Evolutionary conservation across 306 rosid species (phyloP), one percentile per base, ranked within the genome.

Genomic region (Glycine soja): DNA sequence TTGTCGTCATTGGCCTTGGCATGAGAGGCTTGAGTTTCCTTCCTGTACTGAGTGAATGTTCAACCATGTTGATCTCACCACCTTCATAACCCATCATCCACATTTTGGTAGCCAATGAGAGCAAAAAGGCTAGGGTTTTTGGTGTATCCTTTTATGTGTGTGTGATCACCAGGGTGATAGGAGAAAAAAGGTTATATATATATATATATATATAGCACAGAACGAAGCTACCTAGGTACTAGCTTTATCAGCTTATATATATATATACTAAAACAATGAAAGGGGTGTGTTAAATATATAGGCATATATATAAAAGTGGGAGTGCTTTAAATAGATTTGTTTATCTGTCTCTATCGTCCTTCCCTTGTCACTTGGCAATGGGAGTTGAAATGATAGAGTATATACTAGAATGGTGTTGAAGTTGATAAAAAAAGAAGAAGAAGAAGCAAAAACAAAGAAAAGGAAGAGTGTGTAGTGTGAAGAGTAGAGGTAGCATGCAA

Each of bases 11-110:
- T 3, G 92, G 88, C 70, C 94, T 88, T 62, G 97, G 95, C 67
- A 93, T 81, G 66, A 93, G 90, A 76, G 97, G 94, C 61, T 89
- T 85, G 47, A 90, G 93, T 89, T 92, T 93, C 68, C 94, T 85
- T 57, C 84, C 90, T 45, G 46, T 42, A 42, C 3, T 69, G 40
- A 69, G 18, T 16, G 74, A 45, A 45, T 69, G 74, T 45, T 69
- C 74, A 46, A 64, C 69, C 70, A 77, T 13, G n/a, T 86, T 90
- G 77, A 91, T 85, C 9, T 92, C 96, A 63, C 78, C 84, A 18
- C 82, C 88, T 57, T 90, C 94, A 63, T 88, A 90, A 38, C 74
- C 74, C 38, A 91, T 84, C 90, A 91, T 95, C 97, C 98, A 91
- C 99, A 93, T 93, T 83, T 65, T 24, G 30, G 30, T 24, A 24